Evolutionary conservation across 2,329 filamentous ascomycete species (phyloP).

Genomic region (Hawksworthiomyces lignivorus): DNA sequence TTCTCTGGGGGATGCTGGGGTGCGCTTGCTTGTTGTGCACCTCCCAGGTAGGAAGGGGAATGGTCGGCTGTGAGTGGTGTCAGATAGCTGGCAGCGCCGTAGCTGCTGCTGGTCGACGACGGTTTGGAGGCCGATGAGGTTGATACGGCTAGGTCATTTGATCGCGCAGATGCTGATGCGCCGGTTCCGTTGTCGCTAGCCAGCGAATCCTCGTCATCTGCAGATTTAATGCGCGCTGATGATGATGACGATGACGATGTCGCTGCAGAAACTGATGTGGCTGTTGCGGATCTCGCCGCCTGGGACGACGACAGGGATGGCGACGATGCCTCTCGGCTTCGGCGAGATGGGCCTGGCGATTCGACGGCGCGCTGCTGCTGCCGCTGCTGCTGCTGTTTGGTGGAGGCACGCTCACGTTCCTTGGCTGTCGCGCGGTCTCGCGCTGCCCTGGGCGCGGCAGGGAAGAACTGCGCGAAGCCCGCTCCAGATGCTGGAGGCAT

Average conservation of each 20-base stretch:
- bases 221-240: slow-evolving; percentile 26
- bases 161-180: neutral
- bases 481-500: slow-evolving; percentile 73
- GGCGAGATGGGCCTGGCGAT: slow-evolving; percentile 17
- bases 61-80: slow-evolving; percentile 46
- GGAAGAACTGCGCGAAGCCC: slow-evolving; percentile 82
- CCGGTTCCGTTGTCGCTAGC: slow-evolving; percentile 58
- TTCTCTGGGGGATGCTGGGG: neutral
- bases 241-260: slow-evolving; percentile 20
- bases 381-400: neutral
- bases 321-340: neutral
- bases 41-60: slow-evolving; percentile 37
- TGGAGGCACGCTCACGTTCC: slow-evolving; percentile 52
- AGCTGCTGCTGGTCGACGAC: slow-evolving; percentile 24
- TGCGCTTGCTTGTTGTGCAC: neutral
- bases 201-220: slow-evolving; percentile 51
- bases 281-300: neutral
- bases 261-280: neutral
- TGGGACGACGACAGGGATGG: neutral
- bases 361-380: slow-evolving; percentile 34
- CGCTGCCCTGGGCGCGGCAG: slow-evolving; percentile 62
- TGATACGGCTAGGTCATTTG: slow-evolving; percentile 59
- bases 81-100: slow-evolving; percentile 37
- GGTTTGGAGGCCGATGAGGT: slow-evolving; percentile 54
- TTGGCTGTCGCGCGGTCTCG: slow-evolving; percentile 43